Conservation (phyloP, 2,329 filamentous ascomycete genomes). For the Apiospora koreana region DNA sequence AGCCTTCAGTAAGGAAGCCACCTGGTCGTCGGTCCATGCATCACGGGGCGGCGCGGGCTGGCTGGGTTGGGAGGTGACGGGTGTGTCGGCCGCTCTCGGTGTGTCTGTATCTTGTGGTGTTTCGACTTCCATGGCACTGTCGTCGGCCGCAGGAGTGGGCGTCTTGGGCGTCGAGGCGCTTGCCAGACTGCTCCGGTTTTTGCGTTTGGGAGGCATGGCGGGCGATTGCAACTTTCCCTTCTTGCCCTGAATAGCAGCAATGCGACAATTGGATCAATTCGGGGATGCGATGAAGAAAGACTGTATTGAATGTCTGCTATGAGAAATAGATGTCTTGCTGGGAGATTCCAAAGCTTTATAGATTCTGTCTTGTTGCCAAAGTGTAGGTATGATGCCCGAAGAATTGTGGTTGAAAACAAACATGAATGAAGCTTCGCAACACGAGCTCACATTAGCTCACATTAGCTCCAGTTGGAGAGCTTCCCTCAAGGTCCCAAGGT, state of each 20-base stretch:
- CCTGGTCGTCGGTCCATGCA: constrained; percentile 93
- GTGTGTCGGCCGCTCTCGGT: constrained; percentile 31
- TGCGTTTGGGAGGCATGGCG: constrained; percentile 71
- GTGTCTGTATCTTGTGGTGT: constrained; percentile 33
- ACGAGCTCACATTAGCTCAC: neutral
- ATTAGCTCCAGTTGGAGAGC: neutral
- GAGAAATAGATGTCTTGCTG: neutral
- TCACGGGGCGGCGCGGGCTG: constrained; percentile 55
- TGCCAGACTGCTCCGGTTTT: constrained; percentile 55
- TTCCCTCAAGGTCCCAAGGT: neutral
- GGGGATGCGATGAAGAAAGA: neutral
- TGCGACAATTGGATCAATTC: neutral
- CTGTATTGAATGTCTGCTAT: neutral
- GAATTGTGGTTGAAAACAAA: neutral
- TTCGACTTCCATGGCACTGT: constrained; percentile 47
- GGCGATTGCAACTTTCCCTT: neutral
- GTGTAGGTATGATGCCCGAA: neutral
- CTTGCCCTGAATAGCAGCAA: neutral
- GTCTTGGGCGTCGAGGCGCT: constrained; percentile 56
- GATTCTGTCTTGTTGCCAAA: neutral
- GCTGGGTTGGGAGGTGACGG: constrained; percentile 44
- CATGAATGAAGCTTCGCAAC: neutral
- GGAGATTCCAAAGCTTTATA: neutral
- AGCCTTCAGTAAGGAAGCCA: constrained; percentile 88
- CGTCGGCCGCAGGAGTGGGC: constrained; percentile 49